Percentiles rank a stretch among this genome's conserved stretches.
These are phyloP conservation scores for Saccharomyces hybrid DNA, from an alignment of 1,139 yeast genomes.

Conservation along the genomic window DNA sequence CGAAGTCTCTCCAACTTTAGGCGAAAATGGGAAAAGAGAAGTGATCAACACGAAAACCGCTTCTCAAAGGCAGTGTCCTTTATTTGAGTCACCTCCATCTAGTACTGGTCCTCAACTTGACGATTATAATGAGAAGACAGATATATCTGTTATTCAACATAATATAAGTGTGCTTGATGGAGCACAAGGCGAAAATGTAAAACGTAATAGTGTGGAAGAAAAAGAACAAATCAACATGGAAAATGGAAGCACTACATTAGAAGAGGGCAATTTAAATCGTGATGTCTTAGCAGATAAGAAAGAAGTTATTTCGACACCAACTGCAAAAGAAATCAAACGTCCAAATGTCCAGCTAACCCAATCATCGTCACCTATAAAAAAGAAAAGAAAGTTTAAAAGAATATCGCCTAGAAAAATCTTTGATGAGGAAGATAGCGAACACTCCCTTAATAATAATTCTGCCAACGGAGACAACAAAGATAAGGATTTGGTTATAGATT, in stretches of 20 bases:
- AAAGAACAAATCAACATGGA: background rate
- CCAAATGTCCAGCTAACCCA: background rate
- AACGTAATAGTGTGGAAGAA: background rate
- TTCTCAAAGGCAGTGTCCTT: background rate
- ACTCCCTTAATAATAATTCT: constrained; percentile 6
- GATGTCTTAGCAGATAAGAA: background rate
- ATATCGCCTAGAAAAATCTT: constrained; percentile 12
- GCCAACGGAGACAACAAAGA: constrained; percentile 5
- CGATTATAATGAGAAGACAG: background rate
- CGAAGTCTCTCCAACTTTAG: background rate
- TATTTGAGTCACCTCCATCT: background rate
- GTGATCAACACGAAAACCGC: background rate
- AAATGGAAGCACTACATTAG: background rate
- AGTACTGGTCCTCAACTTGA: background rate
- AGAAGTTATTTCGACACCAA: background rate
- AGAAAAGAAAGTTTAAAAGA: constrained; percentile 15
- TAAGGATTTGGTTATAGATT: constrained; percentile 17
- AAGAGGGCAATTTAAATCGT: background rate
- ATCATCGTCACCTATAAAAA: constrained; percentile 4
- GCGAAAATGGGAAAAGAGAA: background rate
- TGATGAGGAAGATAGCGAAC: constrained; percentile 10
- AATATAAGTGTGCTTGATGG: background rate
- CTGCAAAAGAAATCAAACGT: background rate
- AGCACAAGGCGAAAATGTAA: background rate
- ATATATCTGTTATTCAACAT: background rate